A percentile compares a stretch with the other conserved stretches of the same genome.
phyloP scores from a whole-genome alignment of 2,329 filamentous ascomycete genomes.

The Aspergillus fructus region DNA sequence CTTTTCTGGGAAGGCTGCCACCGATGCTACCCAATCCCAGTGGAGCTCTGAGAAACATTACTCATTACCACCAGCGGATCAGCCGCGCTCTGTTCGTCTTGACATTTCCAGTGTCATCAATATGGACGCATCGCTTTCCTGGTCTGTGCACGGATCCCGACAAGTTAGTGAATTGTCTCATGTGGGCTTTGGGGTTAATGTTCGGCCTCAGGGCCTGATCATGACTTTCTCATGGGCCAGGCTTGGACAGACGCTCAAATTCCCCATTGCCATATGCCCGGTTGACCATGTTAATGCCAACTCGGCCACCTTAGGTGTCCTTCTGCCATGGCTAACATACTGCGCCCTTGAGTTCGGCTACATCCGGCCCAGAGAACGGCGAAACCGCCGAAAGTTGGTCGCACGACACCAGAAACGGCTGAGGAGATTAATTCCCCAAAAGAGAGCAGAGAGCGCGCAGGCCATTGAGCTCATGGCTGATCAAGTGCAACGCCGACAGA shows the following conservation, averaged over 20 bases:
- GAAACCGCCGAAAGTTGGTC: constrained; percentile 34
- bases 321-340: constrained; percentile 42
- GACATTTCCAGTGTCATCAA: constrained; percentile 30
- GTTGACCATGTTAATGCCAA: constrained; percentile 33
- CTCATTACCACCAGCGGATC: constrained; percentile 28
- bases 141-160: constrained; percentile 37
- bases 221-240: constrained; percentile 42
- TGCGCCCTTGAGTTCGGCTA: constrained; percentile 43
- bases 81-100: constrained; percentile 34
- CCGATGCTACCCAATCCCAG: constrained; percentile 36
- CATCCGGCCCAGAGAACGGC: constrained; percentile 39
- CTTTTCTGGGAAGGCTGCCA: constrained; percentile 34
- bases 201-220: constrained; percentile 37
- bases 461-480: constrained; percentile 43
- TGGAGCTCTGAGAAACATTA: constrained; percentile 44
- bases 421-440: constrained; percentile 35
- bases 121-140: constrained; percentile 30
- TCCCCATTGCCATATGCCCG: constrained; percentile 41
- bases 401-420: constrained; percentile 39
- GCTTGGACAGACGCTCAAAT: constrained; percentile 39
- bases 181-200: constrained; percentile 40
- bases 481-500: constrained; percentile 39
- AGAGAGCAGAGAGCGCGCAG: constrained; percentile 37
- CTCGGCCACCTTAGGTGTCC: constrained; percentile 34
- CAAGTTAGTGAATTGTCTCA: constrained; percentile 38